These are phyloP conservation scores for apple (Malus domestica) DNA, from an alignment of 306 rosid species.

Conservation along the genomic window DNA sequence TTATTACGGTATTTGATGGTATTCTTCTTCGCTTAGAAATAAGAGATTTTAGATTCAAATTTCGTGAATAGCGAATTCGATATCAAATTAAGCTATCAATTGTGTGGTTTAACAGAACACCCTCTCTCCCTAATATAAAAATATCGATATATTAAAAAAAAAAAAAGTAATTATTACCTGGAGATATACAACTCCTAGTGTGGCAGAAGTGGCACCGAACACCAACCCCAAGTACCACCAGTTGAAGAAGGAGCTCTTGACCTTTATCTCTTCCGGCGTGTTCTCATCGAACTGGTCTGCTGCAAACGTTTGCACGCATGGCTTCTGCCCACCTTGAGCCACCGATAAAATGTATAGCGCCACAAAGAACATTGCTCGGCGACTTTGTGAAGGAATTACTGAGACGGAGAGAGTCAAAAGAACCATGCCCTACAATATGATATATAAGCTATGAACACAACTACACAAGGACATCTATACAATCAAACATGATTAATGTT, in stretches of 20 bases:
- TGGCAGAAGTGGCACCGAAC: constrained; percentile 38
- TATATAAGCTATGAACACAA: too few species aligned
- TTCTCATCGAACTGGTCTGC: constrained; percentile 76
- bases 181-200: constrained; percentile 39
- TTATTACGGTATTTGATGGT: constrained; percentile 1
- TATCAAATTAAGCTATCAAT: fast-evolving
- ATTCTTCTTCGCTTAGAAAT: too few species aligned
- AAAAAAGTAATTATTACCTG: constrained; percentile 35
- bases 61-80: too few species aligned
- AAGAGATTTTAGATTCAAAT: too few species aligned
- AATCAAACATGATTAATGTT: too few species aligned
- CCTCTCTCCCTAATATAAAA: fast-evolving
- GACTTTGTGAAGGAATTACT: constrained; percentile 2
- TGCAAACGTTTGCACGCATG: constrained; percentile 77
- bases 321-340: constrained; percentile 75
- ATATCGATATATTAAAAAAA: too few species aligned
- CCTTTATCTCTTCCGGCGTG: constrained; percentile 39
- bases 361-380: constrained; percentile 27
- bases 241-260: constrained; percentile 62
- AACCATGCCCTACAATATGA: background rate
- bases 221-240: constrained; percentile 73
- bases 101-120: too few species aligned
- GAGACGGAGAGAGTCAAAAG: background rate
- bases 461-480: too few species aligned
- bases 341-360: constrained; percentile 51